These are phyloP conservation scores for Cladosporium sphaerospermum DNA, from an alignment of 2,329 filamentous ascomycete species.

Conservation along the genomic window DNA sequence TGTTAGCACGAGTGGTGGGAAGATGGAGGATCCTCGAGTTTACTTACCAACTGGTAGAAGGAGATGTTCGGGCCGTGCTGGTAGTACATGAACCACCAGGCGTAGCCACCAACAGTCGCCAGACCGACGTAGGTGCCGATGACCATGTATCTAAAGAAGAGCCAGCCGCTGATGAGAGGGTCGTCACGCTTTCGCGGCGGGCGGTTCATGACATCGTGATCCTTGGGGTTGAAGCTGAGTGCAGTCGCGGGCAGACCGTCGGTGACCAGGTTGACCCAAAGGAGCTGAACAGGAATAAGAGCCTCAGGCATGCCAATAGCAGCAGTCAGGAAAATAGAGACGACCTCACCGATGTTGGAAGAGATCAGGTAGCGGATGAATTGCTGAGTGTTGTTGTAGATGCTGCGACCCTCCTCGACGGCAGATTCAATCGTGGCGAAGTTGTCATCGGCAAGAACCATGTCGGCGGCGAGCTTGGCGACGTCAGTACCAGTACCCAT, in stretches of 20 bases:
- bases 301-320: conserved; percentile 97
- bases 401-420: conserved; percentile 93
- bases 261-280: conserved; percentile 98
- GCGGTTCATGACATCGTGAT: conserved; percentile 95
- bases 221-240: conserved; percentile 95
- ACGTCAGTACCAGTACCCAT: conserved; percentile 99
- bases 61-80: conserved; percentile 80
- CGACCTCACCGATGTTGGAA: conserved; percentile 97
- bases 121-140: conserved; percentile 92
- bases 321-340: conserved; percentile 96
- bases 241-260: conserved; percentile 95
- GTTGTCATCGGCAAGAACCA: conserved; percentile 98
- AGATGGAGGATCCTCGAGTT: neutral
- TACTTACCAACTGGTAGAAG: conserved; percentile 70
- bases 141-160: conserved; percentile 96
- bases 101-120: conserved; percentile 92
- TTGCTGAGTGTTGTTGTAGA: conserved; percentile 99
- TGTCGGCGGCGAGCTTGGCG: conserved; percentile 91
- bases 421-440: conserved; percentile 96
- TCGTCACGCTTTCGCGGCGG: conserved; percentile 89
- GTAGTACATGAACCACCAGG: conserved; percentile 99
- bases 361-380: conserved; percentile 99
- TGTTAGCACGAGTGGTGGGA: conserved; percentile 11
- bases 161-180: conserved; percentile 84
- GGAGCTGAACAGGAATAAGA: conserved; percentile 89